phyloP scores from a whole-genome alignment of 805 yeast genomes.

The Cyberlindnera subsufficiens region DNA sequence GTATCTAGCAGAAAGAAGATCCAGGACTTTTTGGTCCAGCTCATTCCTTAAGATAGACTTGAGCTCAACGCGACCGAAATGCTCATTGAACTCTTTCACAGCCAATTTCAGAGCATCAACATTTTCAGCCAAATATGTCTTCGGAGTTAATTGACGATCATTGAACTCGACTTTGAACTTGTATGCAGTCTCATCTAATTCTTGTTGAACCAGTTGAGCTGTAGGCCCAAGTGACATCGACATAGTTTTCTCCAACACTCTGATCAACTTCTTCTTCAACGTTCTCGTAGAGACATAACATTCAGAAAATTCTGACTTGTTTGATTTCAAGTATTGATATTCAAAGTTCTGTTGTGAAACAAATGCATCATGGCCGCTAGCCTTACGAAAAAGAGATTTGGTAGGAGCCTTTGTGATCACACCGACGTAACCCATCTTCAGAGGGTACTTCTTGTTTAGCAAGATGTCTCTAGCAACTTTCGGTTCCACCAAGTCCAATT shows the following conservation, averaged over 20 bases:
- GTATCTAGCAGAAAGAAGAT: conserved; percentile 80
- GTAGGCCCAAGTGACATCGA: conserved; percentile 85
- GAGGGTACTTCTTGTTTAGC: conserved; percentile 77
- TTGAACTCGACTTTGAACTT: conserved; percentile 94
- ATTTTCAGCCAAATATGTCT: conserved; percentile 87
- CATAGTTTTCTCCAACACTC: conserved; percentile 87
- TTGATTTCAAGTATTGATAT: conserved; percentile 52
- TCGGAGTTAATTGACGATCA: conserved; percentile 90
- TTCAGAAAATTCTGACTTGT: conserved; percentile 52
- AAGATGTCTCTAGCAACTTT: conserved; percentile 61
- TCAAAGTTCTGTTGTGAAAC: conserved; percentile 67
- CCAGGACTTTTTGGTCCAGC: conserved; percentile 84
- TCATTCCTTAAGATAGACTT: conserved; percentile 73
- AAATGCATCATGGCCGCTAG: conserved; percentile 55
- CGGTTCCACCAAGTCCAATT: conserved; percentile 84
- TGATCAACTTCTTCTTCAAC: conserved; percentile 75
- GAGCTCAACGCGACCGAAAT: conserved; percentile 78
- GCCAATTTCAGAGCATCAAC: conserved; percentile 81
- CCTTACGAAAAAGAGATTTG: conserved; percentile 43
- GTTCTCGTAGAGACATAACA: conserved; percentile 72
- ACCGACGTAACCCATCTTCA: conserved; percentile 96
- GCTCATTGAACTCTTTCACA: conserved; percentile 79
- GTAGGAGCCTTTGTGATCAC: conserved; percentile 83
- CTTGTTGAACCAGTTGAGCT: conserved; percentile 76
- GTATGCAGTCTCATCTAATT: conserved; percentile 88